phyloP scores from a whole-genome alignment of 1,284 basidiomycete genomes.

The Ceratobasidium sp. region DNA sequence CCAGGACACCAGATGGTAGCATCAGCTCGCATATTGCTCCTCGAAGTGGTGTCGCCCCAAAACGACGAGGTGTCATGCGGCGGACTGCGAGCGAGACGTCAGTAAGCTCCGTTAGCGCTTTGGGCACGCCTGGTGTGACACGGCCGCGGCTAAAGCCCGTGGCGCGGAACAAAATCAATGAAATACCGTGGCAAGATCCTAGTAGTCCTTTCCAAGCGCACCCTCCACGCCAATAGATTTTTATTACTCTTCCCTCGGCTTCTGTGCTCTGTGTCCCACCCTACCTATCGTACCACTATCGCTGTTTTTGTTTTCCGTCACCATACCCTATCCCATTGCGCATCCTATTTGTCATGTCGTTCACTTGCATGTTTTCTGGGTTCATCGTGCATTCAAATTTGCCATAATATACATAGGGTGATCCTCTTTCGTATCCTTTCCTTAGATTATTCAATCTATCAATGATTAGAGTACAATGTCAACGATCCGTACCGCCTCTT shows the following conservation, averaged over 20 bases:
- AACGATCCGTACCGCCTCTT: slow-evolving; percentile 36
- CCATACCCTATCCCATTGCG: slow-evolving; percentile 12
- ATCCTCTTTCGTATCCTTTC: not conserved
- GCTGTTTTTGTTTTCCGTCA: not conserved
- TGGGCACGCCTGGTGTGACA: slow-evolving; percentile 16
- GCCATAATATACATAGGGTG: not conserved
- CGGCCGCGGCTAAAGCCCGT: slow-evolving; percentile 31
- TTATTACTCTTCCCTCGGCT: not conserved
- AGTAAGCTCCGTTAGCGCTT: slow-evolving; percentile 1
- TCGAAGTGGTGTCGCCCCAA: slow-evolving; percentile 29
- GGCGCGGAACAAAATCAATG: slow-evolving; percentile 25
- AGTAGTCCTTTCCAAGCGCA: slow-evolving; percentile 13
- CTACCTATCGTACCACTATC: not conserved
- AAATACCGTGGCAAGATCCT: slow-evolving; percentile 36
- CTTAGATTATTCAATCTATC: not conserved
- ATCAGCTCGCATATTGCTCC: slow-evolving; percentile 32
- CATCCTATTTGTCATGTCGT: slow-evolving; percentile 11
- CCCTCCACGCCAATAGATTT: slow-evolving; percentile 10
- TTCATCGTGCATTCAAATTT: not conserved
- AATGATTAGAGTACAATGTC: not conserved
- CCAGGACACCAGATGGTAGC: slow-evolving; percentile 16
- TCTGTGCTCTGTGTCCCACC: not conserved
- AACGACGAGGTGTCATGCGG: slow-evolving; percentile 43
- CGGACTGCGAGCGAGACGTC: slow-evolving; percentile 44
- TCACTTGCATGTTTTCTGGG: not conserved